Base-by-base conservation (phyloP, 306 rosid species). In the Macrotyloma uniflorum region DNA sequence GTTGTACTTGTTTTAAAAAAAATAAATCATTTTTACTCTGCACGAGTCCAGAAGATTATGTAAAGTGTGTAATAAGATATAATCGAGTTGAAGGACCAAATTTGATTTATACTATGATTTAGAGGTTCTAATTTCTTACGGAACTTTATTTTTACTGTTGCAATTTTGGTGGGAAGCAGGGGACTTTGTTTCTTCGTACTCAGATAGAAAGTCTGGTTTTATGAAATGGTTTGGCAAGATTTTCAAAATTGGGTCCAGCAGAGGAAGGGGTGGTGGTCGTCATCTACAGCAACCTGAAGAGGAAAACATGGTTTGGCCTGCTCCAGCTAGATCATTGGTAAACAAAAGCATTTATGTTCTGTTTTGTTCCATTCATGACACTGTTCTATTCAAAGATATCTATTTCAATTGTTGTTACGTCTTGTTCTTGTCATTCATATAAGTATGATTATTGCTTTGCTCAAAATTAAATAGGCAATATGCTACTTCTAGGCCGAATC, bases 201-300 rank as follows among this genome's bases (percentile, higher is more conserved):
- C 90, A 82, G 92, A 92, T 85, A 89, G 90, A 74, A 92, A 92
- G 78, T 92, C 97, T 57, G 85, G 95, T 72, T 85, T 93, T 75
- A 83, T 92, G 93, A 90, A 92, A 89, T 92, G 97, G 98, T 81
- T 92, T 75, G 83, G 86, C 30, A 90, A 86, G 87, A 51, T 94
- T 66, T 92, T 94, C 89, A 85, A 87, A 74, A 63, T 82, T 10
- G 90, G 97, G 26, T 72, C 83, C 5, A 72, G 46, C 75, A 79
- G 89, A 23, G 89, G 91, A 77, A 87, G 81, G 24, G 63, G 74
- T 15, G 79, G 86, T 38, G 66, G 79, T 67, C 72, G 23, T 63
- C 86, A 73, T 72, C 89, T 88, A 0, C 89, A 88, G 73, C 89
- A 80, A 26, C 78, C 90, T 19, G 88, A 85, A 8, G 98, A 91